Percentiles rank a stretch among this genome's conserved stretches.
Evolutionary conservation across 495 filamentous ascomycete genomes (phyloP).

Genomic region (Penicillium silybi): DNA sequence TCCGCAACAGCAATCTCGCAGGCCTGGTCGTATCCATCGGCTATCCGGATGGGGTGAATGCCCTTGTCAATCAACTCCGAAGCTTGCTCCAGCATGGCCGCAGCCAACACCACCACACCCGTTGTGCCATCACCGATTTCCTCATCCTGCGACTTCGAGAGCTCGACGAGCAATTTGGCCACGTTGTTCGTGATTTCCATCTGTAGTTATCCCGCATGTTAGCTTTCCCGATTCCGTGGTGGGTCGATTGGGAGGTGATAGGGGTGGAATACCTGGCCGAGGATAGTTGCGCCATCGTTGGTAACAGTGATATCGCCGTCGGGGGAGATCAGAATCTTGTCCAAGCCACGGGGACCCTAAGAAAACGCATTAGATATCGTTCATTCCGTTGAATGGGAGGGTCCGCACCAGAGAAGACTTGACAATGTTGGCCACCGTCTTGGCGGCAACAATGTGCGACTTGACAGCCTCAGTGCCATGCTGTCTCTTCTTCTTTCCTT

Average conservation of each 20-base stretch:
- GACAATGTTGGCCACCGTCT: conserved; percentile 94
- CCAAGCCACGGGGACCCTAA: conserved; percentile 87
- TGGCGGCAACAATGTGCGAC: conserved; percentile 92
- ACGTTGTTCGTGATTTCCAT: conserved; percentile 99
- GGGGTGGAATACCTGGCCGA: conserved; percentile 61
- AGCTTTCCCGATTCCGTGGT: not conserved
- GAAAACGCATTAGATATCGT: conserved; percentile 17
- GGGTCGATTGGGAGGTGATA: conserved; percentile 1
- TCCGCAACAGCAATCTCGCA: conserved; percentile 94
- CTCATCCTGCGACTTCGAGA: conserved; percentile 99
- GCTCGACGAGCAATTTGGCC: conserved; percentile 90
- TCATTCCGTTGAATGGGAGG: not conserved
- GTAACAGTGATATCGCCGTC: conserved; percentile 99
- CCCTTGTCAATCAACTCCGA: conserved; percentile 99
- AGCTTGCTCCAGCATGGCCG: conserved; percentile 94
- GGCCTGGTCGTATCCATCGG: conserved; percentile 94
- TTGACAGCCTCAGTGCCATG: conserved; percentile 97
- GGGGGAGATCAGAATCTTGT: conserved; percentile 98
- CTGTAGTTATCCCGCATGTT: conserved; percentile 24
- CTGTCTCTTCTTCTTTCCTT: conserved; percentile 96
- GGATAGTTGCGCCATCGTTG: conserved; percentile 97
- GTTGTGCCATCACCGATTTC: conserved; percentile 99
- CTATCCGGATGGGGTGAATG: conserved; percentile 97
- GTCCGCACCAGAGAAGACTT: conserved; percentile 77
- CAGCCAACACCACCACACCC: conserved; percentile 93